Base-by-base conservation (phyloP, 768 basidiomycete species). In the Leccinum truebloodii region DNA sequence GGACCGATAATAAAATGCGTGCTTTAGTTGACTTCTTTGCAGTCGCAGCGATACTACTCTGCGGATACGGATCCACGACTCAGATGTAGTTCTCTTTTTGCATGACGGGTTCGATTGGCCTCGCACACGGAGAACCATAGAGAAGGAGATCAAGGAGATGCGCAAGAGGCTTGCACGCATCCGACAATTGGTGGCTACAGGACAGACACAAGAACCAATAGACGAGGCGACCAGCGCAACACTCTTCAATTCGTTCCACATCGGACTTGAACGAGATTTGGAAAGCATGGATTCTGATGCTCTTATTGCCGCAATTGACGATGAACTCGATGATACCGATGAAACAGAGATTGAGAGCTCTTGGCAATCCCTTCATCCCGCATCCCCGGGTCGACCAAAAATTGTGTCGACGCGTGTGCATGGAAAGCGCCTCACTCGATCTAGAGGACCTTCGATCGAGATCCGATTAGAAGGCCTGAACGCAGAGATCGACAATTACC, bases 21-120 rank as follows among this genome's bases (percentile, higher is more conserved):
- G 3, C 22, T 62, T 48, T 20, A 50, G 62, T 39, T 70, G 46
- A 55, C 51, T 55, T 49, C 48, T 39, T 54, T 37, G 5, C 55
- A 85, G 83, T 50, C 65, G 72, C 30, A 80, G 79, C 12, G 80
- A 82, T 34, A 82, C 83, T 8, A 78, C 71, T 26, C 61, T 86
- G n/a, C 81, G 76, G 30, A 67, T 90, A 59, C 80, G 85, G 26
- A 66, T 92, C 5, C 78, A 82, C 48, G 75, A 89, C 48, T 86
- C 84, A 57, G 81, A 90, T 64, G 72, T 90, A 52, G 82, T 82
- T 1, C 67, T 98, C 24, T 82, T 87, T 55, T 80, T 99, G 3
- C 92, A 97, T 69, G 93, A 95, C 59, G 97, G 97, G 2, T 99
- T 95, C 67, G 97, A 99, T 71, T 99, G 97, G 95, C 75, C 71